Conservation (phyloP, 139 green algal genomes). For the Ulvella scutata region DNA sequence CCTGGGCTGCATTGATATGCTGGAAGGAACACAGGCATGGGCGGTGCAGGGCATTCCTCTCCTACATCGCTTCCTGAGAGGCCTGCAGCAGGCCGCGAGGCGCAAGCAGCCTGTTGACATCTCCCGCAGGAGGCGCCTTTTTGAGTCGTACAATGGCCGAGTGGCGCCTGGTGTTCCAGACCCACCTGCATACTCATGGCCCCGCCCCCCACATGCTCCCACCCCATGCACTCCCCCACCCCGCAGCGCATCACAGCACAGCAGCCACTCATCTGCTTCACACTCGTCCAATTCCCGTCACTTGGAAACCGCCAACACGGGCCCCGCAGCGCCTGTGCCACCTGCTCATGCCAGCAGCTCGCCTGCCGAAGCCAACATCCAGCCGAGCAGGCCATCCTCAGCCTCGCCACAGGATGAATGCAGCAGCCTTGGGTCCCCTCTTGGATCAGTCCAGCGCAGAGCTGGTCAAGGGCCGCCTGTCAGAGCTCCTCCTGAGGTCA, state of each 20-base stretch:
- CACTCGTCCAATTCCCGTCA: neutral
- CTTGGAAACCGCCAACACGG: neutral
- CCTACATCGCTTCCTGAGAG: slow-evolving; percentile 53
- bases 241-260: neutral
- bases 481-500: neutral
- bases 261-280: neutral
- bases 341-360: neutral
- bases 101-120: neutral
- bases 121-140: neutral
- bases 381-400: no score
- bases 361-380: neutral
- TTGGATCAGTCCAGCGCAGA: neutral
- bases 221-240: no score
- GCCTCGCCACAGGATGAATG: neutral
- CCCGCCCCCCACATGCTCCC: no score
- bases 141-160: neutral
- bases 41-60: slow-evolving; percentile 24
- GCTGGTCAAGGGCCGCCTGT: no score
- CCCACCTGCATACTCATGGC: neutral
- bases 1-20: no score
- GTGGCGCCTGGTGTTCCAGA: neutral
- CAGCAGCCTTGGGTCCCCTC: neutral
- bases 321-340: no score
- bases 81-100: slow-evolving; percentile 18
- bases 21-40: no score